Conservation (phyloP, 805 yeast species). For the Yamadazyma sp. region DNA sequence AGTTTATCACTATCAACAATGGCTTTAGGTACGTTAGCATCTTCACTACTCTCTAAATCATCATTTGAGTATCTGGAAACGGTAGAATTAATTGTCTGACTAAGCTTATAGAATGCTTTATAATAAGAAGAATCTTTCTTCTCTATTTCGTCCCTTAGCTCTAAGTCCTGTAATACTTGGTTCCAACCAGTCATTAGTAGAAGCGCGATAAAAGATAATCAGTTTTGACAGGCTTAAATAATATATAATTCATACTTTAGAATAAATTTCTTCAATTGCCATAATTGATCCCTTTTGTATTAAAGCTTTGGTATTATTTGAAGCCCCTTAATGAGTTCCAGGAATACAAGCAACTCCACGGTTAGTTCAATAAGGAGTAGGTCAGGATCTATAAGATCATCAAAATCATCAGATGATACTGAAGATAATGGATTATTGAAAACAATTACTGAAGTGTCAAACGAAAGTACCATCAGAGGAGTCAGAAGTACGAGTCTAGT, state of each 20-base stretch:
- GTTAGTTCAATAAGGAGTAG: not conserved
- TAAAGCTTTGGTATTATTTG: no score
- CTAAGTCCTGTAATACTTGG: conserved; percentile 21
- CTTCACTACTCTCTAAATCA: conserved; percentile 5
- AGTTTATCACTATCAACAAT: conserved; percentile 6
- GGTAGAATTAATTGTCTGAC: conserved; percentile 5
- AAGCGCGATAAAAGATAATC: conserved; percentile 1
- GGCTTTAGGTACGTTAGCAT: not conserved
- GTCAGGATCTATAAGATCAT: not conserved
- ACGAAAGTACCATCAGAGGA: conserved; percentile 4
- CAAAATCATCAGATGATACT: not conserved
- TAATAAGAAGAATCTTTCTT: conserved; percentile 28
- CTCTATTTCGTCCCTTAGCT: conserved; percentile 30
- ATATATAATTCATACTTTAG: no score
- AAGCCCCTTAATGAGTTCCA: no score
- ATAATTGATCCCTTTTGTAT: no score
- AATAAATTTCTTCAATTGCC: no score
- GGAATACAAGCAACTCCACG: no score
- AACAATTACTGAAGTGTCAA: conserved; percentile 6
- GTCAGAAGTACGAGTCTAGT: not conserved
- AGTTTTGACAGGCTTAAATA: not conserved
- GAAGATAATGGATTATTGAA: not conserved
- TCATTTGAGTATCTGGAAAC: not conserved
- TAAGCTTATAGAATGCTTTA: conserved; percentile 31
- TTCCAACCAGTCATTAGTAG: not conserved